Evolutionary conservation across 495 filamentous ascomycete genomes (phyloP), one percentile per base, ranked within the genome.

Genomic region (Delitschia confertaspora): DNA sequence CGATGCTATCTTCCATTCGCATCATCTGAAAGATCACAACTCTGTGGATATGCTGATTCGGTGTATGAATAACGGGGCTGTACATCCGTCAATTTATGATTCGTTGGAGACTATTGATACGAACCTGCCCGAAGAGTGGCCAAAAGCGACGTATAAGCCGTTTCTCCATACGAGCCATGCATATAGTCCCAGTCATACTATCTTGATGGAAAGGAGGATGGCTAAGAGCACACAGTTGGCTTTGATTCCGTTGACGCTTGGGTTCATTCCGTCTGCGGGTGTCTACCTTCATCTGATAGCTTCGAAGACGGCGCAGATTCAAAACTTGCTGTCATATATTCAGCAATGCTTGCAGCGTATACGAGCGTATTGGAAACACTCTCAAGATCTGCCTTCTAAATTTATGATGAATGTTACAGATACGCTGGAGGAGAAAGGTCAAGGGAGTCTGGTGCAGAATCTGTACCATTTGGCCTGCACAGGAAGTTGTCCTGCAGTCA

Each of bases 71-170:
- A 77, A 87, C 56, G 86, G 88, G 21, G 75, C 68, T n/a, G 71
- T 93, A 23, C 80, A 88, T 50, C 64, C 94, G 21, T 82, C 82
- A 42, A 85, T 95, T 38, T 95, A 93, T 60, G 85, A 95, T 56
- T 89, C 82, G 11, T 88, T 95, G 53, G 71, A 84, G 41, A 82
- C 94, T 42, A 87, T 91, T 1, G 76, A 69, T 14, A 75, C 86
- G 38, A 59, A 65, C 5, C 55, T 77, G 20, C 51, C 49, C 9
- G 16, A 23, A 29, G 9, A 18, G 6, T 48, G 34, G 49, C 4
- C 18, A 0, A 6, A 45, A 6, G 17, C 35, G 23, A 41, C 35
- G 6, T 60, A 27, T 38, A 33, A 14, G 30, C 45, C 30, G 32
- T 27, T 54, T n/a, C 47, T 62, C 16, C 83, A 93, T 59, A 72